A percentile compares a stretch with the other conserved stretches of the same genome.
These are phyloP conservation scores for Aspergillus unguis DNA, from an alignment of 2,329 filamentous ascomycete species.

Conservation along the genomic window DNA sequence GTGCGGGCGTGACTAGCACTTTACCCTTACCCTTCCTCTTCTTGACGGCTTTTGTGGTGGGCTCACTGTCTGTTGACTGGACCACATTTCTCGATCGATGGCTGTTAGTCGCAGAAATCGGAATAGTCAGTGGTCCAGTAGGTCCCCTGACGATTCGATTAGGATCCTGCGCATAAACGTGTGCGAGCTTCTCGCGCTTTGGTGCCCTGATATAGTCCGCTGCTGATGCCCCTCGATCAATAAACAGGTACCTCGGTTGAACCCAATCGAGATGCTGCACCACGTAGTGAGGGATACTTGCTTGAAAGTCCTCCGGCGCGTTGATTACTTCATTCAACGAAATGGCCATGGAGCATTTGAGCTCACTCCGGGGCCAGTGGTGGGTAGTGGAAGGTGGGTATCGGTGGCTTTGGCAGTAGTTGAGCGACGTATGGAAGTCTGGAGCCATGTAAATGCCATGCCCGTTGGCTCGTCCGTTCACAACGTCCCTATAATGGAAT, in stretches of 20 bases:
- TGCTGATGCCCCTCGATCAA: conserved; percentile 36
- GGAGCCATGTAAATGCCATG: conserved; percentile 78
- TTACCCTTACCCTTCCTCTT: conserved; percentile 1
- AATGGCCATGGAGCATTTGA: conserved; percentile 60
- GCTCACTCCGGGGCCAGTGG: conserved; percentile 65
- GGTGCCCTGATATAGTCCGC: neutral
- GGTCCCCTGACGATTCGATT: conserved; percentile 41
- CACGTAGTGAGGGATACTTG: conserved; percentile 61
- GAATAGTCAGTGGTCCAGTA: conserved; percentile 45
- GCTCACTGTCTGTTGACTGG: neutral
- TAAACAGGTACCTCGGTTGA: conserved; percentile 80
- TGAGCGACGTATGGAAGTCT: conserved; percentile 54
- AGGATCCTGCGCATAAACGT: conserved; percentile 39
- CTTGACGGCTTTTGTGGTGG: neutral
- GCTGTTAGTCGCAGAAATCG: conserved; percentile 50
- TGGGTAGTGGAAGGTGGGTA: too few species aligned
- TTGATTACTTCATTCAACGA: conserved; percentile 87
- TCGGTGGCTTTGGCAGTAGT: conserved; percentile 42
- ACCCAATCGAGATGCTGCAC: conserved; percentile 79
- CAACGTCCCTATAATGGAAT: conserved; percentile 63
- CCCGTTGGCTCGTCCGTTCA: conserved; percentile 68
- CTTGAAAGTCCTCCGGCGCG: conserved; percentile 59
- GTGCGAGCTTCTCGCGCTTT: conserved; percentile 1
- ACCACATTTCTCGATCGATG: conserved; percentile 23
- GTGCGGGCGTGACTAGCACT: neutral